Percentiles rank a stretch among this genome's conserved stretches.
These are phyloP conservation scores for Colletotrichum sp. DNA, from an alignment of 2,329 filamentous ascomycete species.

Conservation along the genomic window DNA sequence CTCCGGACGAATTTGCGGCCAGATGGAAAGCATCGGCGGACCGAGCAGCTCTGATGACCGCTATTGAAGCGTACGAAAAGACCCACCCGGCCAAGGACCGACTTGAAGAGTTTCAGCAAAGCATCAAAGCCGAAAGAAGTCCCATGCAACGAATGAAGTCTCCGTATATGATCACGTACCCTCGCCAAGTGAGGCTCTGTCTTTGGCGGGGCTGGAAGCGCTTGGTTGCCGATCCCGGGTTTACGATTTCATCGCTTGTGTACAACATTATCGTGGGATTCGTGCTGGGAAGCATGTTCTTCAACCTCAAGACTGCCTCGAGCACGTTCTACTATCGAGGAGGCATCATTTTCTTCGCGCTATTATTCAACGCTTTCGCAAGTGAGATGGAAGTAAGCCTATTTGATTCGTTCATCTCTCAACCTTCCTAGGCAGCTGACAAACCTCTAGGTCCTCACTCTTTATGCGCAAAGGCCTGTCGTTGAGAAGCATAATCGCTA, in stretches of 20 bases:
- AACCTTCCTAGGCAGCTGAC: neutral
- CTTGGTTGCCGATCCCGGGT: conserved; percentile 66
- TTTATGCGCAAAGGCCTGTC: conserved; percentile 29
- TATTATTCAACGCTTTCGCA: conserved; percentile 37
- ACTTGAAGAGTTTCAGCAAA: conserved; percentile 15
- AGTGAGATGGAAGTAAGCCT: conserved; percentile 24
- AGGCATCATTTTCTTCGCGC: conserved; percentile 31
- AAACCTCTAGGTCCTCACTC: conserved; percentile 6
- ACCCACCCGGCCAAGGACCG: conserved; percentile 4
- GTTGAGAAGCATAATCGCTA: conserved; percentile 32
- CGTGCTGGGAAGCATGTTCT: conserved; percentile 71
- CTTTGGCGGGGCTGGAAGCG: conserved; percentile 70
- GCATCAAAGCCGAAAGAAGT: conserved; percentile 40
- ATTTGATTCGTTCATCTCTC: neutral
- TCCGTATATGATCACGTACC: conserved; percentile 67
- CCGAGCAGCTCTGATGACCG: neutral
- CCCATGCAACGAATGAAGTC: conserved; percentile 62
- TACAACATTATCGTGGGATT: conserved; percentile 37
- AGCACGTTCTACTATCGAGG: conserved; percentile 57
- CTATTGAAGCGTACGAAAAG: neutral
- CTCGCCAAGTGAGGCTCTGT: conserved; percentile 64
- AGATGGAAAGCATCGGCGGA: conserved; percentile 14
- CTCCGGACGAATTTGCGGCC: conserved; percentile 56
- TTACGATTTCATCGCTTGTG: conserved; percentile 70
- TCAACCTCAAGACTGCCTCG: conserved; percentile 59